phyloP scores from a whole-genome alignment of 345 rosid genomes.

The Combretum micranthum region DNA sequence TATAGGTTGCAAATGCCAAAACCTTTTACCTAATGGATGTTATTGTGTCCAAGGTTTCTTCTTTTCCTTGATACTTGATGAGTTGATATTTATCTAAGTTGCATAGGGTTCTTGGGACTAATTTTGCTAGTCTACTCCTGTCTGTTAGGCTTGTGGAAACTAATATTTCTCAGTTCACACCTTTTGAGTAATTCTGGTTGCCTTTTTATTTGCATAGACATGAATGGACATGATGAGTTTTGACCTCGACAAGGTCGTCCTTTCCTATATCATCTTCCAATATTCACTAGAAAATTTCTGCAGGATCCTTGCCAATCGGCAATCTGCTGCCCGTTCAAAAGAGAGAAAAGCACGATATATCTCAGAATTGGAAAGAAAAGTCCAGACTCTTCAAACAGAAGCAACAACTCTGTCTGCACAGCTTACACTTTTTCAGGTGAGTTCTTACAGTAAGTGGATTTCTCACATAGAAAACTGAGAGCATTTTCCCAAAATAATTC shows the following conservation, averaged over 20 bases:
- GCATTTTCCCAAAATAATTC: background rate
- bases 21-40: no score
- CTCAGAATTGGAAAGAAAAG: constrained; percentile 76
- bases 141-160: no score
- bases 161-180: no score
- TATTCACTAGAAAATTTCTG: background rate
- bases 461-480: constrained; percentile 1
- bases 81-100: no score
- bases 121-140: no score
- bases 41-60: no score
- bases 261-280: constrained; percentile 1
- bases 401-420: constrained; percentile 80
- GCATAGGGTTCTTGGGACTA: no score
- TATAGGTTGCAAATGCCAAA: no score
- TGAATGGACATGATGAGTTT: background rate
- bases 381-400: constrained; percentile 77
- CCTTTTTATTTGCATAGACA: no score
- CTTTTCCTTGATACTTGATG: no score
- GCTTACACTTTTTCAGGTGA: constrained; percentile 69
- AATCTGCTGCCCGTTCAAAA: constrained; percentile 83
- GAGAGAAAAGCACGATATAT: constrained; percentile 75
- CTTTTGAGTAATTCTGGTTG: no score
- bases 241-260: background rate
- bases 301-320: constrained; percentile 86
- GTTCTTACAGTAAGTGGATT: background rate